Conservation (phyloP, 2,329 filamentous ascomycete species). For the Exophiala mesophila region DNA sequence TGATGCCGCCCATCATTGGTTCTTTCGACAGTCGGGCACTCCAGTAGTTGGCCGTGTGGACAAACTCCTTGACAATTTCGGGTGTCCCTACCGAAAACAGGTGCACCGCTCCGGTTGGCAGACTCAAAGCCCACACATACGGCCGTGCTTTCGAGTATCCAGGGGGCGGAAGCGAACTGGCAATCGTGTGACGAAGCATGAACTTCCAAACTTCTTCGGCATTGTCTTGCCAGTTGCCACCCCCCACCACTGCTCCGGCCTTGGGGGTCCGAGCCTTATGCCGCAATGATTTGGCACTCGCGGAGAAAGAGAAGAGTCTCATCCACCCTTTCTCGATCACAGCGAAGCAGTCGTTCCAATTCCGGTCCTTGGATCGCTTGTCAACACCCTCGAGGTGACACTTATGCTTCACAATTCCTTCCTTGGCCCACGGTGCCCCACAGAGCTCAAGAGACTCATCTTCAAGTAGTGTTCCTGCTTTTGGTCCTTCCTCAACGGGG, state of each 20-base stretch:
- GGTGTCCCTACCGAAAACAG: conserved; percentile 96
- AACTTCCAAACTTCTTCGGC: conserved; percentile 86
- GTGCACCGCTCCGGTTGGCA: conserved; percentile 90
- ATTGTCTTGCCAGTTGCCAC: conserved; percentile 97
- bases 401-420: conserved; percentile 92
- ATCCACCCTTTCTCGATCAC: conserved; percentile 93
- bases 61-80: conserved; percentile 92
- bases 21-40: conserved; percentile 90
- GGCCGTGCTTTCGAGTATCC: conserved; percentile 88
- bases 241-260: conserved; percentile 71
- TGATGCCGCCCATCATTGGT: conserved; percentile 84
- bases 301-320: conserved; percentile 87
- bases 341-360: conserved; percentile 92
- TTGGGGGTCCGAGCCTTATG: conserved; percentile 56
- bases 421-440: conserved; percentile 97
- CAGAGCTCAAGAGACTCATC: conserved; percentile 88
- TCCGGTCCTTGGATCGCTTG: conserved; percentile 87
- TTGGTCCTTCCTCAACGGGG: conserved; percentile 56
- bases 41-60: conserved; percentile 95
- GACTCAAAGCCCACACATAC: conserved; percentile 87
- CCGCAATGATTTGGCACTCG: conserved; percentile 66
- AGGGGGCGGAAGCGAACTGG: conserved; percentile 80
- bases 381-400: conserved; percentile 88
- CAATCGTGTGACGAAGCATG: conserved; percentile 82
- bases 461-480: conserved; percentile 66